Base-by-base conservation (phyloP, 768 basidiomycete species). In the Obba rivulosa region DNA sequence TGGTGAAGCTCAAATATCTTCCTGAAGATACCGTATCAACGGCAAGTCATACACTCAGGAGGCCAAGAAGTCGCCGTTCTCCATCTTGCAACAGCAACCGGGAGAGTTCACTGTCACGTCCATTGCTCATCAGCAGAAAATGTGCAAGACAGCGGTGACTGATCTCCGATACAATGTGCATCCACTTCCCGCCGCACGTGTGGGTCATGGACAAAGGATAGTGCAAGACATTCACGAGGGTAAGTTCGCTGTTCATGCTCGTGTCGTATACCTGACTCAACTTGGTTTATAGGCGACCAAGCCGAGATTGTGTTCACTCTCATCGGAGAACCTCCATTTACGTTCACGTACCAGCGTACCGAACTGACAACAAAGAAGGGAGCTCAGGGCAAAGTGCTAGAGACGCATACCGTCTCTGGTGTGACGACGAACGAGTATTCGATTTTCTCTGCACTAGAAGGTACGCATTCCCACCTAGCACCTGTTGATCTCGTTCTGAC, bases 221-320 rank as follows among this genome's bases (percentile, higher is more conserved):
- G 76, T 83, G 60, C 87, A 95, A 63, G 85, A 92, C 59, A 87
- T 97, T 45, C 84, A 92, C 49, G 94, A 96, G 73, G 94, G 93
- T 82, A 53, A 41, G 70, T 58, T 16, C 16, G 21, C 13, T 25
- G 16, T 16, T 21, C 36, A 18, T 38, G 38, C 16, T 42, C 9
- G 8, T 42, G 41, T 5, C 8, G 24, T 16, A 38, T 38, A 8
- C 34, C 18, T 14, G 48, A 21, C 44, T 45, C 14, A 18, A 42
- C 20, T 46, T 13, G 28, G 28, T 7, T 31, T 46, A 49, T 54
- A 90, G 88, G 90, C 47, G 90, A 92, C 60, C 87, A 96, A 71
- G 93, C 95, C 16, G 90, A 93, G 66, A 96, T 99, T 50, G 69
- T 85, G 36, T 97, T 99, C 66, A 83, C 84, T 3, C 77, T 99